A percentile compares a stretch with the other conserved stretches of the same genome.
Evolutionary conservation across 1,284 basidiomycete species (phyloP).

Genomic region (Kwoniella shivajii): DNA sequence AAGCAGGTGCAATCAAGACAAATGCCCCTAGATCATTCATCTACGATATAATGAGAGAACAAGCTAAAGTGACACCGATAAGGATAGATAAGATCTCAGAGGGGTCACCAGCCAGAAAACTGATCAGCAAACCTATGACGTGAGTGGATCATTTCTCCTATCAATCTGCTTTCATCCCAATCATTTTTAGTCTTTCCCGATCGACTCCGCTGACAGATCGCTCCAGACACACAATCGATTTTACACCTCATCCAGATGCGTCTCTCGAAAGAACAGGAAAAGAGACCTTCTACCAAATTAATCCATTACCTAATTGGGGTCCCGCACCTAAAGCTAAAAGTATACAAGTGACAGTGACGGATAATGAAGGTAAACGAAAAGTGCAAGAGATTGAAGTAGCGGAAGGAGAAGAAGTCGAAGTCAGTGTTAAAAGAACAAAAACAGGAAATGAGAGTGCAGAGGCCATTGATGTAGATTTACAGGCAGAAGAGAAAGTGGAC

Average conservation of each 20-base stretch:
- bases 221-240: conserved; percentile 67
- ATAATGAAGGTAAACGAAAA: conserved; percentile 7
- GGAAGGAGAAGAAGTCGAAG: background rate
- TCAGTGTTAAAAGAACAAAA: background rate
- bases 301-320: conserved; percentile 90
- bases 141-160: conserved; percentile 51
- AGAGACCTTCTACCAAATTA: conserved; percentile 86
- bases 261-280: conserved; percentile 59
- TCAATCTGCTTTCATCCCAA: conserved; percentile 6
- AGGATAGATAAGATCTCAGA: conserved; percentile 75
- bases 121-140: conserved; percentile 70
- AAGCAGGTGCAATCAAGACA: conserved; percentile 88
- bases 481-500: conserved; percentile 1
- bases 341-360: conserved; percentile 15
- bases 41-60: conserved; percentile 80
- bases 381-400: conserved; percentile 6
- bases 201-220: background rate
- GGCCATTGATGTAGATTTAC: conserved; percentile 12
- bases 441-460: conserved; percentile 2
- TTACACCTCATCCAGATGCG: conserved; percentile 69
- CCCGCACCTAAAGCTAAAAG: conserved; percentile 58
- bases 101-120: conserved; percentile 65
- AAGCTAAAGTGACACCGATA: conserved; percentile 75
- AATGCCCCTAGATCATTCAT: conserved; percentile 72
- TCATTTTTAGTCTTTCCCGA: background rate